Evolutionary conservation across 257 asterid genomes (phyloP).

Genomic region (Anisodus tanguticus): DNA sequence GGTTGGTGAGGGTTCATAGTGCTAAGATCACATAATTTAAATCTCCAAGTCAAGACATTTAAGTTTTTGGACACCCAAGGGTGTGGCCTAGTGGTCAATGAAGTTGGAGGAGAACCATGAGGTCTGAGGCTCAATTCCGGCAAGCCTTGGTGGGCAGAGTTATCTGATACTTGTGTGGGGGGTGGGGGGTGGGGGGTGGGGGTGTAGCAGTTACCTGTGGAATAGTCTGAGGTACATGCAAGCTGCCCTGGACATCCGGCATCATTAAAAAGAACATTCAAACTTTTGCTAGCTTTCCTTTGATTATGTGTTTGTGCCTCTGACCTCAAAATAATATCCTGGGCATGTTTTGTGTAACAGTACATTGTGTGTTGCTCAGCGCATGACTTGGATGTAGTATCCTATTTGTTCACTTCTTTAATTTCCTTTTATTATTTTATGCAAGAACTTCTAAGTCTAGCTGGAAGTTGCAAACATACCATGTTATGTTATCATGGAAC

Average conservation of each 20-base stretch:
- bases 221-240: neutral
- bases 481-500: neutral
- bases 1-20: neutral
- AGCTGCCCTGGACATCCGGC: neutral
- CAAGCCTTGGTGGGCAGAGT: neutral
- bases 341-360: neutral
- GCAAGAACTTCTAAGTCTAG: neutral
- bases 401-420: neutral
- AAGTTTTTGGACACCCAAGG: neutral
- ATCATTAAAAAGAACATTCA: neutral
- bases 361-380: slow-evolving; percentile 18
- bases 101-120: neutral
- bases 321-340: neutral
- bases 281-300: neutral
- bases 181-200: neutral
- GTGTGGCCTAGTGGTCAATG: neutral
- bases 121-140: neutral
- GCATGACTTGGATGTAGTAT: slow-evolving; percentile 9
- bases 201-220: neutral
- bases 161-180: neutral
- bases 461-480: neutral
- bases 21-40: neutral
- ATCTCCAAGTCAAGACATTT: neutral
- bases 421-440: neutral
- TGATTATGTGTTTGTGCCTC: neutral